Evolutionary conservation across 2,329 filamentous ascomycete species (phyloP), one percentile per base, ranked within the genome.

Genomic region (Pseudogymnoascus sp.): DNA sequence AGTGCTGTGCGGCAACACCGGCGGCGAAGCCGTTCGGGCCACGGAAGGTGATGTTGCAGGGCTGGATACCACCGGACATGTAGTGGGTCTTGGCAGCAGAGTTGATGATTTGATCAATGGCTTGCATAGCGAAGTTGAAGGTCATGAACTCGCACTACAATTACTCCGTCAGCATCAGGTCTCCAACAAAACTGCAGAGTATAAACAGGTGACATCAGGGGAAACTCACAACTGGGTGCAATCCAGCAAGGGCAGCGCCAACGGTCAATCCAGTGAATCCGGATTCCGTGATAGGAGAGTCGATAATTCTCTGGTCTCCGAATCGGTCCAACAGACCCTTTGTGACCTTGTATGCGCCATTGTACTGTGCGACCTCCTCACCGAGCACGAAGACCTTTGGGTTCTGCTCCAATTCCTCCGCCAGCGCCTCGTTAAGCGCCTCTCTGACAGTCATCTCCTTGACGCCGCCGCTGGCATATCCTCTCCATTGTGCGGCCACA

Each of bases 91-190:
- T 99, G 75, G 92, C 95, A 71, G 84, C 95, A 60, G 93, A 97
- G 87, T 99, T 99, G 86, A 99, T 93, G 76, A 99, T 91, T 78
- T 99, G 95, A 78, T 99, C 95, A 78, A 99, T 99, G 76, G 95
- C 91, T 82, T 99, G 95, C 95, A 99, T 99, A 78, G 95, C 93
- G 76, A 97, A 97, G 86, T 99, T 99, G 87, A 96, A 97, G 74
- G 95, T 99, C 95, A 99, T 99, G 85, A 99, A 99, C 82, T 99
- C 95, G 85, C 90, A 95, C 91, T 95, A 69, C 42, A 31, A 63
- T 61, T 59, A 63, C 50, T 63, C 42, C 63, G 40, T 67, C 63
- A 69, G 67, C 63, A 65, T 61, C 59, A 40, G 47, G n/a, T 19
- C 19, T 31, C 26, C 10, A 21, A 44, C 16, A 24, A 31, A 59